Percentiles rank a stretch among this genome's conserved stretches.
Conservation (phyloP, 2,329 filamentous ascomycete species). For the Penicillium sp. region DNA sequence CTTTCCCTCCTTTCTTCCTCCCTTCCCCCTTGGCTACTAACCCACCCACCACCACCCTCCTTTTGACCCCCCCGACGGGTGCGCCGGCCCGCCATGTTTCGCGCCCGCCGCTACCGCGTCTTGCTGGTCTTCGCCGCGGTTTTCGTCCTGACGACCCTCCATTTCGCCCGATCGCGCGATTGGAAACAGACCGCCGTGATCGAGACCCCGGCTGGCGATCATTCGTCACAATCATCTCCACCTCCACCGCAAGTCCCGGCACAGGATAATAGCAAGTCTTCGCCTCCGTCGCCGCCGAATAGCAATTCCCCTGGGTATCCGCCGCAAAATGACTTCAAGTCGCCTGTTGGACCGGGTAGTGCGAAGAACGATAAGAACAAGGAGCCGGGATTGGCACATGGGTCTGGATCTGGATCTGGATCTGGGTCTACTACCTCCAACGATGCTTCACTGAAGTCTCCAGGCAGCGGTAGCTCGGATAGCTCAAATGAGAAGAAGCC, state of each 20-base stretch:
- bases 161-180: conserved; percentile 56
- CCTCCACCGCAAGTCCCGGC: conserved; percentile 14
- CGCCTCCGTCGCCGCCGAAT: conserved; percentile 20
- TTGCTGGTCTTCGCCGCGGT: conserved; percentile 54
- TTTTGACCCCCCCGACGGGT: conserved; percentile 7
- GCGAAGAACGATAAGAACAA: conserved; percentile 9
- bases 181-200: conserved; percentile 35
- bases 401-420: not conserved
- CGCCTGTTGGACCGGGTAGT: not conserved
- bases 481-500: conserved; percentile 8
- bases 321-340: conserved; percentile 6
- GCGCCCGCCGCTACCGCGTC: conserved; percentile 56
- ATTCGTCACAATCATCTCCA: conserved; percentile 13
- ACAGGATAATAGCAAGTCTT: conserved; percentile 23
- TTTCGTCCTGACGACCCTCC: conserved; percentile 55
- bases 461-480: conserved; percentile 17
- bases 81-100: conserved; percentile 49
- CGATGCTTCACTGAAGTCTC: conserved; percentile 10
- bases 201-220: conserved; percentile 17
- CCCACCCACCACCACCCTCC: not conserved
- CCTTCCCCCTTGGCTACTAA: not conserved
- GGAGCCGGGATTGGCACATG: not conserved
- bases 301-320: conserved; percentile 20
- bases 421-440: conserved; percentile 8
- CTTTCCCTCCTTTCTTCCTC: not conserved